Evolutionary conservation across 306 rosid species (phyloP), one percentile per base, ranked within the genome.

Genomic region (Senna tora): DNA sequence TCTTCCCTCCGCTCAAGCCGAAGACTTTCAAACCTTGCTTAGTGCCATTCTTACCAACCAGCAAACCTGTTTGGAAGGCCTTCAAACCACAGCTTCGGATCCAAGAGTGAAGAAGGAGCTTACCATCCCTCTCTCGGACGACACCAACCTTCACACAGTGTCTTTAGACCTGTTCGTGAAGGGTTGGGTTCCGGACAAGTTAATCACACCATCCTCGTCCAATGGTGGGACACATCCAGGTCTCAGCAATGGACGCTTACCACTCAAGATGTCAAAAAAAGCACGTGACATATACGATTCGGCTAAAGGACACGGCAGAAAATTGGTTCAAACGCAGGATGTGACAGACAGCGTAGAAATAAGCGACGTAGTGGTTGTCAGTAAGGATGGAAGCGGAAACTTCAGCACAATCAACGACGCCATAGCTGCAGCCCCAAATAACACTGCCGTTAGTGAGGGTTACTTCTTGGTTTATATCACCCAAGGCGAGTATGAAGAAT

Each of bases 41-140:
- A 91, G 97, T 43, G 97, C 90, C 25, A 68, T 86, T 60, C 46
- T 91, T 59, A 91, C 97, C 1, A 91, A 91, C 69, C 83, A 85
- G 43, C 84, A 88, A 62, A 91, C 97, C 2, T 91, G 97, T 36
- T 30, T 72, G 41, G 97, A 87, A 3, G 87, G 97, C 7, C 64
- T 91, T 1, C 83, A 83, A 20, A 75, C 83, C 1, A 67, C 86
- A 16, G 86, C 90, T 45, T 80, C 87, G 2, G 73, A 86, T 78
- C 74, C 83, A 79, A 78, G 81, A 38, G 21, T 86, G 17, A 80
- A 70, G 12, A 77, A 82, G 17, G 89, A 80, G 6, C 77, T 91
- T 12, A 65, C 84, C 0, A 9, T 38, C 32, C 82, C 86, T 0
- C 81, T 90, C 36, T 71, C 74, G 4, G 59, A 79, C 53, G 89